Evolutionary conservation across 768 basidiomycete genomes (phyloP).

Genomic region (Hygrocybe coccinea): DNA sequence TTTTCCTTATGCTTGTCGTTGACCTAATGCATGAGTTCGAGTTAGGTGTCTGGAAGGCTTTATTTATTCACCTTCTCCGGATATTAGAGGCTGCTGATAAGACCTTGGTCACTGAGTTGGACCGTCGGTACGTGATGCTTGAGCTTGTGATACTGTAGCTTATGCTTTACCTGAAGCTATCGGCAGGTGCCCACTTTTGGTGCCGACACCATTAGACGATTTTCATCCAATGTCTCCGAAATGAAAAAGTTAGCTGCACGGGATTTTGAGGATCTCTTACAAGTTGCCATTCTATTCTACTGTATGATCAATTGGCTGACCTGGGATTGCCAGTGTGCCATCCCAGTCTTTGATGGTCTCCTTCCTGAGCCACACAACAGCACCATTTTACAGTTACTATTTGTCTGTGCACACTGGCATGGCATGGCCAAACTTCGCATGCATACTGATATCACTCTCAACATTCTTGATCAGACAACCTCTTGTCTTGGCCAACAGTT

Average conservation of each 20-base stretch:
- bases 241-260: constrained; percentile 18
- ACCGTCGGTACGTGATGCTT: constrained; percentile 11
- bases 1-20: constrained; percentile 4
- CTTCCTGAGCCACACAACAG: constrained; percentile 20
- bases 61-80: constrained; percentile 2
- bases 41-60: neutral
- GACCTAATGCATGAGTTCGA: constrained; percentile 6
- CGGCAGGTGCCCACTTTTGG: constrained; percentile 6
- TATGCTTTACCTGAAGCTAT: no score
- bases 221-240: constrained; percentile 19
- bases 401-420: constrained; percentile 7
- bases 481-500: no score
- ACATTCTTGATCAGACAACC: constrained; percentile 12
- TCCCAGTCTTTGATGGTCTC: constrained; percentile 24
- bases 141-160: neutral
- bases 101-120: neutral
- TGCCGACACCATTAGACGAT: constrained; percentile 16
- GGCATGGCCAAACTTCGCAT: constrained; percentile 18
- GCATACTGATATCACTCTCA: constrained; percentile 14
- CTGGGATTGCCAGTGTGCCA: neutral
- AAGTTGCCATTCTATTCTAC: constrained; percentile 12
- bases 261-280: constrained; percentile 28
- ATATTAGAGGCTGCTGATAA: constrained; percentile 2
- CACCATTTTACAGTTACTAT: constrained; percentile 14
- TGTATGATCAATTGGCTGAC: neutral